A percentile compares a stretch with the other conserved stretches of the same genome.
Conservation (phyloP, 495 filamentous ascomycete genomes). For the Aspergillus heteromorphus region DNA sequence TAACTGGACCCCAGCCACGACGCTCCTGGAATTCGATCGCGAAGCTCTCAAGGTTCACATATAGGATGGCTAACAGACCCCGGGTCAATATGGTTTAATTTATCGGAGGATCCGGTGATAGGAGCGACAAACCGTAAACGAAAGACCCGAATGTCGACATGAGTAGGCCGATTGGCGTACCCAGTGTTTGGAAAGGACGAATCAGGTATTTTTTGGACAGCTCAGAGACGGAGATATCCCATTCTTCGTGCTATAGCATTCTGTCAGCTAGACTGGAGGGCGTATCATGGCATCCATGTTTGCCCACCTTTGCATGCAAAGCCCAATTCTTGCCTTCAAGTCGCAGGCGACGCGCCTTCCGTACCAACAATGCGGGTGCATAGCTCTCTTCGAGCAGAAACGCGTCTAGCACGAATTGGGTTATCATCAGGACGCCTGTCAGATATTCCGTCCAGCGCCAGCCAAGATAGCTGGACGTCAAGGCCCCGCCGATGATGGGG, state of each 20-base stretch:
- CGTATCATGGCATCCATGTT: background rate
- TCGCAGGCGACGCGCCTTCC: slow-evolving; percentile 42
- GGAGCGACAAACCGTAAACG: slow-evolving; percentile 30
- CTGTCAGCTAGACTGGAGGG: background rate
- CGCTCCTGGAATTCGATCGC: slow-evolving; percentile 44
- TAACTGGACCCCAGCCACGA: slow-evolving; percentile 38
- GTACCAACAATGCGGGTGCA: slow-evolving; percentile 40
- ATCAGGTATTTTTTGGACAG: slow-evolving; percentile 25
- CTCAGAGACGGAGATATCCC: slow-evolving; percentile 28
- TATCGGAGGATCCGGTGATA: background rate
- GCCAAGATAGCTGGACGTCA: slow-evolving; percentile 33
- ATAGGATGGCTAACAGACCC: slow-evolving; percentile 22
- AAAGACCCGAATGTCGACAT: slow-evolving; percentile 44
- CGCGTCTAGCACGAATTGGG: slow-evolving; percentile 35
- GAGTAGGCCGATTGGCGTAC: slow-evolving; percentile 43
- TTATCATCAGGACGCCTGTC: slow-evolving; percentile 38
- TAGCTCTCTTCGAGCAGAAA: slow-evolving; percentile 47
- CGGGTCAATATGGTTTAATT: background rate
- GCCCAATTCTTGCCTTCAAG: slow-evolving; percentile 50
- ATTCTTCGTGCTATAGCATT: slow-evolving; percentile 31
- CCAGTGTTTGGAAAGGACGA: slow-evolving; percentile 43
- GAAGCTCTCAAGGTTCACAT: slow-evolving; percentile 37
- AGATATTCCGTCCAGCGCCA: slow-evolving; percentile 43
- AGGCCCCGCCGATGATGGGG: slow-evolving; percentile 43
- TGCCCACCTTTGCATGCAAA: slow-evolving; percentile 38